Conservation (phyloP, 306 rosid genomes). For the Echinosophora koreensis region DNA sequence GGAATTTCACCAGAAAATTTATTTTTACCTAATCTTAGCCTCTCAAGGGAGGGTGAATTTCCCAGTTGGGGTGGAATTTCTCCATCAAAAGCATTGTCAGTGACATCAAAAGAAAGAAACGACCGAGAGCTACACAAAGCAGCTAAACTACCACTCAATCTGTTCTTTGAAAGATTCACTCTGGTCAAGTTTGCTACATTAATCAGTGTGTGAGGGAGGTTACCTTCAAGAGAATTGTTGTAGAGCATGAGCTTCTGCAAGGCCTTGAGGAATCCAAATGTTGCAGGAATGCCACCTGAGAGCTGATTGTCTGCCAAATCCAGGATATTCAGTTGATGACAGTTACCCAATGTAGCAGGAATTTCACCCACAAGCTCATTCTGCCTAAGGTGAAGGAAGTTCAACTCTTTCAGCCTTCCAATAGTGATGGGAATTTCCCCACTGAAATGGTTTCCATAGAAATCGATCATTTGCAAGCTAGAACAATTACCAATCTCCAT, state of each 20-base stretch:
- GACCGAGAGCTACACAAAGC: slow-evolving; percentile 69
- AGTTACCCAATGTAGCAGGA: slow-evolving; percentile 87
- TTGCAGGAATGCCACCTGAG: slow-evolving; percentile 75
- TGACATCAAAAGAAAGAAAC: slow-evolving; percentile 84
- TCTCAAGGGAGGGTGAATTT: slow-evolving; percentile 72
- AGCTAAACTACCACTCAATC: slow-evolving; percentile 80
- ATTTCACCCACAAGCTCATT: slow-evolving; percentile 81
- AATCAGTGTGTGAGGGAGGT: slow-evolving; percentile 72
- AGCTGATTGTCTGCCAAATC: slow-evolving; percentile 90
- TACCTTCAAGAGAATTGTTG: slow-evolving; percentile 96
- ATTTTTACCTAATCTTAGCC: slow-evolving; percentile 81
- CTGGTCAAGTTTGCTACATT: slow-evolving; percentile 74
- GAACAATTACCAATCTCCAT: slow-evolving; percentile 87
- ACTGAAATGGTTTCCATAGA: slow-evolving; percentile 76
- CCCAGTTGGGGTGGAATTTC: slow-evolving; percentile 82
- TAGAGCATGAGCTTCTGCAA: slow-evolving; percentile 87
- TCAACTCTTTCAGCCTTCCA: slow-evolving; percentile 78
- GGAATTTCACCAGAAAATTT: slow-evolving; percentile 84
- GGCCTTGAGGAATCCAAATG: slow-evolving; percentile 64
- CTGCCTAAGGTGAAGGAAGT: slow-evolving; percentile 87
- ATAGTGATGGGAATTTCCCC: slow-evolving; percentile 80
- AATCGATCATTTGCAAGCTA: slow-evolving; percentile 85
- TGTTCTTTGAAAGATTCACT: slow-evolving; percentile 82
- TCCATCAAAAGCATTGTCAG: slow-evolving; percentile 67
- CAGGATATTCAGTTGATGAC: slow-evolving; percentile 67